Percentiles rank a stretch among this genome's conserved stretches.
These are phyloP conservation scores for Candida vartiovaarae DNA, from an alignment of 805 yeast genomes.

Conservation along the genomic window DNA sequence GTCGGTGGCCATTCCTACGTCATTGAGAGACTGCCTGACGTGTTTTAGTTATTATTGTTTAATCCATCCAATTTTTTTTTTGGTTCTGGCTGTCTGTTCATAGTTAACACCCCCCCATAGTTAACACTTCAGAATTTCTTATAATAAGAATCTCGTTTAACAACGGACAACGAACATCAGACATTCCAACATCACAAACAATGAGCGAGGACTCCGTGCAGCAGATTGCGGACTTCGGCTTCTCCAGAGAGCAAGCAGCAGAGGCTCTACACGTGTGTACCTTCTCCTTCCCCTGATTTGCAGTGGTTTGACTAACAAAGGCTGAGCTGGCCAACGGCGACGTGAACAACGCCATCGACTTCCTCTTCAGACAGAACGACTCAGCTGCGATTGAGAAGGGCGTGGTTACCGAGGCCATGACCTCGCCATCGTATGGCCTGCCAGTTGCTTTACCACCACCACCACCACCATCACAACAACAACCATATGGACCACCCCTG, in stretches of 20 bases:
- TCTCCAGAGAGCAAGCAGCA: conserved; percentile 29
- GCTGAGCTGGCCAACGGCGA: not conserved
- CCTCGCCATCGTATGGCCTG: too few species aligned
- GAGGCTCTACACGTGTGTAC: conserved; percentile 28
- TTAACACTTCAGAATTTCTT: too few species aligned
- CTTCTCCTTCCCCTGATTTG: not conserved
- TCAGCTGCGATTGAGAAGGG: conserved; percentile 1
- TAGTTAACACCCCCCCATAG: too few species aligned
- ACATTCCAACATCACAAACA: not conserved
- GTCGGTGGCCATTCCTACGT: conserved; percentile 92
- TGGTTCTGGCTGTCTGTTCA: too few species aligned
- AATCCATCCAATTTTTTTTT: too few species aligned
- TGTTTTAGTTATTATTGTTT: conserved; percentile 36
- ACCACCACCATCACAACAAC: not conserved
- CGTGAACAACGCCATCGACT: conserved; percentile 2
- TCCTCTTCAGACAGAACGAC: conserved; percentile 1
- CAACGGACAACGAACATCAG: not conserved
- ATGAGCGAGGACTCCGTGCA: not conserved
- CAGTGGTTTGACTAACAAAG: not conserved
- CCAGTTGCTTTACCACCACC: too few species aligned
- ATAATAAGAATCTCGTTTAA: too few species aligned
- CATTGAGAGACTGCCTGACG: conserved; percentile 92
- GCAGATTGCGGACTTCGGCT: conserved; percentile 32
- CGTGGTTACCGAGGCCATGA: not conserved
- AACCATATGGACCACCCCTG: not conserved